Evolutionary conservation across 495 filamentous ascomycete genomes (phyloP).

Genomic region (Aspergillus bridgeri): DNA sequence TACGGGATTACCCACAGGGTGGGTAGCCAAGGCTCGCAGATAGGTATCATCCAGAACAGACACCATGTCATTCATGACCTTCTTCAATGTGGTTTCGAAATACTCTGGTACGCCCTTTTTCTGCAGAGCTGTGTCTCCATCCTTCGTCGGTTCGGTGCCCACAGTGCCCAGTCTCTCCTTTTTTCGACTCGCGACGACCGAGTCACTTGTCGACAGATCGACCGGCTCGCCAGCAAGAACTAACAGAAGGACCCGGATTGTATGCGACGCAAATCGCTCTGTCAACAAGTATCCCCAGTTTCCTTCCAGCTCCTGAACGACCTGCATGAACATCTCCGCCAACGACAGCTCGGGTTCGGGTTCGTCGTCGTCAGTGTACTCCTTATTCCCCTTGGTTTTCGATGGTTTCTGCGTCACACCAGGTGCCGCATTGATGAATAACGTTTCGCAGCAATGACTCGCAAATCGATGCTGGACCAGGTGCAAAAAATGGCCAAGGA

Average conservation of each 20-base stretch:
- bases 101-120: constrained; percentile 68
- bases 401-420: constrained; percentile 62
- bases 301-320: constrained; percentile 77
- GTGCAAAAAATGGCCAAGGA: constrained; percentile 82
- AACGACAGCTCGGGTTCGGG: constrained; percentile 55
- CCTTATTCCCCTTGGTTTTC: constrained; percentile 44
- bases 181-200: constrained; percentile 77
- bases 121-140: constrained; percentile 29
- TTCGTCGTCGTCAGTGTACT: constrained; percentile 30
- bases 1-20: constrained; percentile 84
- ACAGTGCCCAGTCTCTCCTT: constrained; percentile 72
- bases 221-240: constrained; percentile 81
- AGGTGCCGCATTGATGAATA: constrained; percentile 79
- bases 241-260: constrained; percentile 76
- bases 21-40: constrained; percentile 75
- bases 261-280: constrained; percentile 87
- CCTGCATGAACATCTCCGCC: constrained; percentile 79
- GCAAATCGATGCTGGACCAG: constrained; percentile 93
- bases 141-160: constrained; percentile 29
- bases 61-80: constrained; percentile 71
- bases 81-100: constrained; percentile 70
- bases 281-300: constrained; percentile 81
- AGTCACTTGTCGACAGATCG: constrained; percentile 57
- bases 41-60: constrained; percentile 66
- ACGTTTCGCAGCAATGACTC: constrained; percentile 91